Conservation (phyloP, 2,329 filamentous ascomycete species). For the Dactylellina drechsleri region DNA sequence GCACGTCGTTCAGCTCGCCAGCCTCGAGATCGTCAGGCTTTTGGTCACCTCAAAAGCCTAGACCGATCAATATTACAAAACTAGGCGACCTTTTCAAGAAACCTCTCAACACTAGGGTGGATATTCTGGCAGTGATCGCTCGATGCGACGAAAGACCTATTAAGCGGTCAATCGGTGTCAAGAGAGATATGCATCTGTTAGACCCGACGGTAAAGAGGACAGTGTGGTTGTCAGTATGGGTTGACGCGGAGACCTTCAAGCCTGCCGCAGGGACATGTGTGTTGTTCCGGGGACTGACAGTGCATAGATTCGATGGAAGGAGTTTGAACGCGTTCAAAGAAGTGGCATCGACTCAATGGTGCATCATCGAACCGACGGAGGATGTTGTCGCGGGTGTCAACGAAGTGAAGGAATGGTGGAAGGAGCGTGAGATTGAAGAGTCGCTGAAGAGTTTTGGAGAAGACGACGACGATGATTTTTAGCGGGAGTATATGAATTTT, state of each 20-base stretch:
- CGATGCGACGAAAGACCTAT: conserved; percentile 31
- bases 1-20: conserved; percentile 45
- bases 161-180: conserved; percentile 52
- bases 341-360: conserved; percentile 18
- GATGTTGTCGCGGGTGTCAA: conserved; percentile 22
- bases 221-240: conserved; percentile 53
- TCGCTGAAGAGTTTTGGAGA: conserved; percentile 27
- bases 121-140: conserved; percentile 28
- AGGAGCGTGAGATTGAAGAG: conserved; percentile 23
- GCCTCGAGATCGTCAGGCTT: conserved; percentile 26
- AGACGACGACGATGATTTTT: conserved; percentile 13
- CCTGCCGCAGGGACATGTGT: conserved; percentile 32
- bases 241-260: conserved; percentile 40
- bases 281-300: conserved; percentile 44
- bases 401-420: conserved; percentile 47
- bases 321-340: conserved; percentile 54
- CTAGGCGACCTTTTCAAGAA: conserved; percentile 45
- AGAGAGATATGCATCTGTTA: conserved; percentile 52
- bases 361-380: conserved; percentile 30
- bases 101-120: conserved; percentile 23
- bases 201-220: conserved; percentile 35
- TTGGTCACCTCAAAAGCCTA: conserved; percentile 32
- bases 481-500: not conserved
- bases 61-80: conserved; percentile 46
- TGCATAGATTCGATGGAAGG: conserved; percentile 48